These are phyloP conservation scores for Stylonectria norvegica DNA, from an alignment of 2,329 filamentous ascomycete species.

Conservation along the genomic window DNA sequence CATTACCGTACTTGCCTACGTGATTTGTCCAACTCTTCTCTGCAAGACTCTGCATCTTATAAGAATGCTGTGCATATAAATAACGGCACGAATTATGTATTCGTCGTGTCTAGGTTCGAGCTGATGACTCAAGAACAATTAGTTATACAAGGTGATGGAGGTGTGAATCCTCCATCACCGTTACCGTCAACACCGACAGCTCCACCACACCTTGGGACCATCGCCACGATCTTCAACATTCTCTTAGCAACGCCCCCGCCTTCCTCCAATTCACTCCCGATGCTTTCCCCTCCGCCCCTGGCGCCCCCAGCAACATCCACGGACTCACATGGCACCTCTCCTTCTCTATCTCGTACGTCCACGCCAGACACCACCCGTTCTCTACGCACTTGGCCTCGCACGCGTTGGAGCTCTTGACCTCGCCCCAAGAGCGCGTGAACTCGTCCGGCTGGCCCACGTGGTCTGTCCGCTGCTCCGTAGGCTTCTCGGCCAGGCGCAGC, in stretches of 20 bases:
- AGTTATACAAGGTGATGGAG: too few relatives aligned
- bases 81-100: too few relatives aligned
- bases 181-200: too few relatives aligned
- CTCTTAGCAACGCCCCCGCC: slow-evolving; percentile 25
- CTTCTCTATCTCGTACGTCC: slow-evolving; percentile 44
- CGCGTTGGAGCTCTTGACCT: slow-evolving; percentile 37
- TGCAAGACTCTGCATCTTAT: too few relatives aligned
- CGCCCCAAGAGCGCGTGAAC: slow-evolving; percentile 35
- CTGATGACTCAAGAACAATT: too few relatives aligned
- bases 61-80: too few relatives aligned
- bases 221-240: slow-evolving; percentile 24
- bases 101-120: too few relatives aligned
- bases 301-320: slow-evolving; percentile 47
- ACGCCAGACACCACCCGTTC: slow-evolving; percentile 46
- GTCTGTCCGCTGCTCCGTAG: slow-evolving; percentile 41
- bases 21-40: too few relatives aligned
- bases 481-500: slow-evolving; percentile 34
- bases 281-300: slow-evolving; percentile 22
- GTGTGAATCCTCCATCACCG: too few relatives aligned
- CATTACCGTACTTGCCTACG: too few relatives aligned
- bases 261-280: slow-evolving; percentile 34
- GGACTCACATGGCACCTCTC: slow-evolving; percentile 44
- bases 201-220: too few relatives aligned
- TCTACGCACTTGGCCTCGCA: slow-evolving; percentile 43
- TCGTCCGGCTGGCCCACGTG: slow-evolving; percentile 51